Evolutionary conservation across 1,284 basidiomycete species (phyloP).

Genomic region (Papiliotrema fonsecae): DNA sequence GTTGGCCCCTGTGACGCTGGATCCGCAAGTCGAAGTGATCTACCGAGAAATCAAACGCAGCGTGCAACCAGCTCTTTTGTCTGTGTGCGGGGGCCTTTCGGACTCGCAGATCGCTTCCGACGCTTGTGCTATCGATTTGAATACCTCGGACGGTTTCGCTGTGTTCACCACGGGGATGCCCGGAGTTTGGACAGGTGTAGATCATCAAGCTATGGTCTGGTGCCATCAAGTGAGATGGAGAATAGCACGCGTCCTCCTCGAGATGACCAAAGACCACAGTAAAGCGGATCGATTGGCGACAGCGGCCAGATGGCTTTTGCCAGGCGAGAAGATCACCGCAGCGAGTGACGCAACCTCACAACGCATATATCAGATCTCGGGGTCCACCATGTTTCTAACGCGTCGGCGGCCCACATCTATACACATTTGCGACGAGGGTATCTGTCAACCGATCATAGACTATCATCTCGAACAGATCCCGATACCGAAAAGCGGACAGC

Average conservation of each 20-base stretch:
- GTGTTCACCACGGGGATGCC: conserved; percentile 83
- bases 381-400: background rate
- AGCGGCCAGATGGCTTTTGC: conserved; percentile 2
- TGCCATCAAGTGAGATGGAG: conserved; percentile 93
- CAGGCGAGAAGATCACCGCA: too few relatives aligned
- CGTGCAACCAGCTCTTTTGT: conserved; percentile 62
- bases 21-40: conserved; percentile 66
- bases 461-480: conserved; percentile 8
- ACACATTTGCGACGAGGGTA: background rate
- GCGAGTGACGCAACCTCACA: background rate
- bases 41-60: conserved; percentile 54
- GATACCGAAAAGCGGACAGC: conserved; percentile 7
- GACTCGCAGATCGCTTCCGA: conserved; percentile 93
- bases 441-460: conserved; percentile 5
- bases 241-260: conserved; percentile 71
- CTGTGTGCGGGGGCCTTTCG: conserved; percentile 85
- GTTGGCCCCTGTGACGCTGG: conserved; percentile 78
- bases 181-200: conserved; percentile 89
- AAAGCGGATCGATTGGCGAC: conserved; percentile 8
- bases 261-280: conserved; percentile 52
- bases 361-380: background rate
- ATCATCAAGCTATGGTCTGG: conserved; percentile 97
- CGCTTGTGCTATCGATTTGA: conserved; percentile 61
- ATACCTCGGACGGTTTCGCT: conserved; percentile 55
- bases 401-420: too few relatives aligned